phyloP scores from a whole-genome alignment of 176 grass and related monocot genomes.

The Poa pratensis region DNA sequence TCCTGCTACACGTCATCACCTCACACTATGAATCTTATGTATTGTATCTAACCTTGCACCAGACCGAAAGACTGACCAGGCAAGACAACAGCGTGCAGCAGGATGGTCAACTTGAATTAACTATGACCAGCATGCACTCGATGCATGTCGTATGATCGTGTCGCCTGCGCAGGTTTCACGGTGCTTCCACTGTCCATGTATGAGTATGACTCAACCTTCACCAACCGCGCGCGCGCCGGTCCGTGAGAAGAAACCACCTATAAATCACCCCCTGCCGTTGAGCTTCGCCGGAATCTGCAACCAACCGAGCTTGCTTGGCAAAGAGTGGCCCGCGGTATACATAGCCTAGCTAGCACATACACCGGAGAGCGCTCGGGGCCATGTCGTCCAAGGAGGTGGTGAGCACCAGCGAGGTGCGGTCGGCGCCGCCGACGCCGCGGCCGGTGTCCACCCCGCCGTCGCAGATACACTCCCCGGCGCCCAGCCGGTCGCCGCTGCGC shows the following conservation, averaged over 20 bases:
- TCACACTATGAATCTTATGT: too few species aligned
- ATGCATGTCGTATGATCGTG: constrained; percentile 3
- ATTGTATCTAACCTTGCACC: constrained; percentile 1
- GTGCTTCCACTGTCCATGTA: background rate
- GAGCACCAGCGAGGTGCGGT: constrained; percentile 54
- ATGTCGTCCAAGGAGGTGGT: constrained; percentile 61
- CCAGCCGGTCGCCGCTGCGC: constrained; percentile 54
- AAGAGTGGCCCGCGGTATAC: background rate
- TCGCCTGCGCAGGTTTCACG: too few species aligned
- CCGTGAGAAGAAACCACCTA: constrained; percentile 45
- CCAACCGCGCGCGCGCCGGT: constrained; percentile 45
- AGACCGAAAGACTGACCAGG: background rate
- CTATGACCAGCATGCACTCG: constrained; percentile 23
- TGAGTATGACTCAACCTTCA: constrained; percentile 19
- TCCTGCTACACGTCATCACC: background rate
- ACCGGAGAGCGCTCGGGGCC: background rate
- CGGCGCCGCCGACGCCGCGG: constrained; percentile 61
- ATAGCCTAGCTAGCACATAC: background rate
- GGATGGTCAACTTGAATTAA: too few species aligned
- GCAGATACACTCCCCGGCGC: constrained; percentile 61
- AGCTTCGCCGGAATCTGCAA: background rate
- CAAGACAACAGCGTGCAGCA: background rate
- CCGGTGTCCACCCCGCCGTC: constrained; percentile 67
- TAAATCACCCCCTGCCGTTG: constrained; percentile 5
- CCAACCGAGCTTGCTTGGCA: background rate